Percentiles rank a stretch among this genome's conserved stretches.
phyloP scores from a whole-genome alignment of 1,284 basidiomycete species.

The Ganoderma lucidum region DNA sequence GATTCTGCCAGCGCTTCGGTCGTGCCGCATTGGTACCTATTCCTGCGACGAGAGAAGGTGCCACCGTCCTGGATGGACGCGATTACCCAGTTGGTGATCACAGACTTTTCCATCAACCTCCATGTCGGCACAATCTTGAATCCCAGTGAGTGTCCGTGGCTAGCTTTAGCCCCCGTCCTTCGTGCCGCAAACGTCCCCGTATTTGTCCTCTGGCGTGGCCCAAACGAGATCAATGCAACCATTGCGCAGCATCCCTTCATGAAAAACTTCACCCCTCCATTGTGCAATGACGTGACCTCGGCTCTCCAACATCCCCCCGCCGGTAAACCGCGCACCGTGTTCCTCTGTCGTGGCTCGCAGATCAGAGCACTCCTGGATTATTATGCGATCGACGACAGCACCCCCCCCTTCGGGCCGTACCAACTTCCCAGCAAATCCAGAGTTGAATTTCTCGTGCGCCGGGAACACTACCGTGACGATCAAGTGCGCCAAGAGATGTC shows the following conservation, averaged over 20 bases:
- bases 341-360: background rate
- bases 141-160: background rate
- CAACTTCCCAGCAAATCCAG: too few relatives aligned
- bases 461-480: too few relatives aligned
- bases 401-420: background rate
- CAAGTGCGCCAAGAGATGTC: background rate
- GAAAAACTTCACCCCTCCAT: background rate
- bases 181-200: background rate
- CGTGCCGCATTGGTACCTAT: background rate
- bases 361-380: background rate
- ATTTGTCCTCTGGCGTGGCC: background rate
- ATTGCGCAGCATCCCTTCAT: background rate
- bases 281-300: background rate
- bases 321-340: background rate
- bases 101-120: background rate
- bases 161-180: background rate
- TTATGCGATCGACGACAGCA: background rate
- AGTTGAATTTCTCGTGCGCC: too few relatives aligned
- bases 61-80: background rate
- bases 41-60: background rate
- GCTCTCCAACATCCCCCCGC: background rate
- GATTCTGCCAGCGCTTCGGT: too few relatives aligned
- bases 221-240: background rate
- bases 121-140: background rate
- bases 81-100: background rate